A percentile compares a stretch with the other conserved stretches of the same genome.
Evolutionary conservation across 805 yeast genomes (phyloP).

Genomic region (Citeromyces matritensis): DNA sequence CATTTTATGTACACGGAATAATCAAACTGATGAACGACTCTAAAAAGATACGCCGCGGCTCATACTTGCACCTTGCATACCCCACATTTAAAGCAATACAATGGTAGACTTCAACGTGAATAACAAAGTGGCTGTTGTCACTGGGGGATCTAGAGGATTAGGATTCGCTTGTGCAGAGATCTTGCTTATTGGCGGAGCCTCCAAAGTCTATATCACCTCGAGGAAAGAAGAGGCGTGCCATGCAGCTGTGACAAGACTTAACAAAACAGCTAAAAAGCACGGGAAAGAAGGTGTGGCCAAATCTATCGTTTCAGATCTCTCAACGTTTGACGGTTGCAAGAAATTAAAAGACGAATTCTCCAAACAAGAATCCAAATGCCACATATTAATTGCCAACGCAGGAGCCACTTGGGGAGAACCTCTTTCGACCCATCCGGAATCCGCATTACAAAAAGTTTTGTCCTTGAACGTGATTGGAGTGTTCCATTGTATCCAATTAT

Average conservation of each 20-base stretch:
- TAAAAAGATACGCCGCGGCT: background rate
- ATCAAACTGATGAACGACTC: background rate
- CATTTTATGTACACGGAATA: too few relatives aligned
- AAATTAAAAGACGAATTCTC: constrained; percentile 24
- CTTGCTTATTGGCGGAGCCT: constrained; percentile 45
- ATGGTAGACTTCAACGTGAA: constrained; percentile 22
- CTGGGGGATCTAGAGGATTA: constrained; percentile 68
- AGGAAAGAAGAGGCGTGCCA: constrained; percentile 48
- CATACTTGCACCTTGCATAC: background rate
- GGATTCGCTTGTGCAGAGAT: constrained; percentile 59
- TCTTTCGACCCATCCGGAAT: constrained; percentile 41
- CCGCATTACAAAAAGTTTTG: constrained; percentile 47
- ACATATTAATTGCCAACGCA: constrained; percentile 62
- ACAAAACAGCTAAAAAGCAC: constrained; percentile 11
- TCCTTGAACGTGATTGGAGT: constrained; percentile 55
- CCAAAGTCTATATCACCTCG: constrained; percentile 45
- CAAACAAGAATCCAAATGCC: constrained; percentile 24
- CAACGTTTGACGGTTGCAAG: constrained; percentile 30
- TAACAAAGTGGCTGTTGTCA: constrained; percentile 51
- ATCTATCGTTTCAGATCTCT: constrained; percentile 43
- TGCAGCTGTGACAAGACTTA: constrained; percentile 28
- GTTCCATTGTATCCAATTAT: constrained; percentile 47
- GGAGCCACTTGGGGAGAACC: constrained; percentile 73
- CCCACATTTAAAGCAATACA: background rate
- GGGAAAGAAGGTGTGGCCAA: constrained; percentile 14